Evolutionary conservation across 495 filamentous ascomycete species (phyloP), one percentile per base, ranked within the genome.

Genomic region (Saxophila tyrrhenica): DNA sequence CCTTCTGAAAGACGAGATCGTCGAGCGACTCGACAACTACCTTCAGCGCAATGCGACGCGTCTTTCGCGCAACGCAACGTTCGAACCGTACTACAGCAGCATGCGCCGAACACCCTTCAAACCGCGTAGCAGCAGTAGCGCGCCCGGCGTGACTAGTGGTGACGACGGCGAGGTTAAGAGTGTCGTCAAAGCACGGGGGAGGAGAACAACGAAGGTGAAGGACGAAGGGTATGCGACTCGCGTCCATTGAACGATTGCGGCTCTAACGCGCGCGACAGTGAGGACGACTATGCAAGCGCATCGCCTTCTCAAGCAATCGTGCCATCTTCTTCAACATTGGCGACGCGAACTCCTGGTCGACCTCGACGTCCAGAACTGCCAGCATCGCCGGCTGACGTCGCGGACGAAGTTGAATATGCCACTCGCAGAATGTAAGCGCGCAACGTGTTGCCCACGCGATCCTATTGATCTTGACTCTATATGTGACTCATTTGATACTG

Each of bases 321-420:
- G 39, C 22, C 46, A 46, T 20, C 51, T 48, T 39, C 60, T 29
- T 17, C 54, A 9, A 56, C 64, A 17, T 56, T 60, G 8, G 51
- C 44, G 22, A 55, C 82, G 78, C 55, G 82, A 84, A 17, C 81
- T 81, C 3, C 74, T 65, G 38, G 72, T 76, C 59, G 74, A 76
- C 8, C 75, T 79, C 52, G 66, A 42, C 73, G 70, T 56, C 69
- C 82, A 52, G 73, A 78, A 5, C 73, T 95, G 29, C 91, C 92
- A 2, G 82, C 89, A 1, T 92, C 89, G 0, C 91, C 91, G 0
- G 82, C 87, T 19, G 78, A 86, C 46, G 82, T 97, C 46, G 86
- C 84, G n/a, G 78, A 88, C 58, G 81, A 76, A 35, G 87, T 94
- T 59, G 90, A 96, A 65, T 78, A 77, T 56, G 75, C 80, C 58